Conservation (phyloP, 306 rosid genomes). For the Cucurbita moschata region DNA sequence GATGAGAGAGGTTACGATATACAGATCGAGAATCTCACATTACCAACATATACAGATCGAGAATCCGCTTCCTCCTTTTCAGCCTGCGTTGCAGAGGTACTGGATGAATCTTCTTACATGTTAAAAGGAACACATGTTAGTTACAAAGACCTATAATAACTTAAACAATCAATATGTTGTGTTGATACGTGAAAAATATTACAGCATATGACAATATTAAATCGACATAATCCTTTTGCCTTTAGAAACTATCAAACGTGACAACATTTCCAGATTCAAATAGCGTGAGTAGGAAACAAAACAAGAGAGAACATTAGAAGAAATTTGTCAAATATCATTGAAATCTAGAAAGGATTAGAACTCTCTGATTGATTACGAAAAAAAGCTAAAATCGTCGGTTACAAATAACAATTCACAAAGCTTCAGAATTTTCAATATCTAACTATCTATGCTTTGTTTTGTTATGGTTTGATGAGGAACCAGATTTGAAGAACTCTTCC, state of each 20-base stretch:
- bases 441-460: neutral
- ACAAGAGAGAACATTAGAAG: neutral
- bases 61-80: constrained; percentile 98
- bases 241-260: neutral
- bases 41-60: constrained; percentile 94
- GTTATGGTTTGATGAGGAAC: neutral
- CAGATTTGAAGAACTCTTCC: neutral
- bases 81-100: constrained; percentile 72
- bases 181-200: neutral
- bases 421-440: neutral
- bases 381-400: neutral
- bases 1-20: too few relatives aligned
- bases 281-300: neutral
- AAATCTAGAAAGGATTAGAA: neutral
- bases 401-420: neutral
- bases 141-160: neutral
- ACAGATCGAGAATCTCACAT: constrained; percentile 39
- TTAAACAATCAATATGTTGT: neutral
- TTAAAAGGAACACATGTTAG: constrained; percentile 8
- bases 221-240: neutral
- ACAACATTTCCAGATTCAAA: neutral
- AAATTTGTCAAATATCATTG: neutral
- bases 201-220: neutral
- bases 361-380: neutral
- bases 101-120: constrained; percentile 51